Evolutionary conservation across 202 grass and related monocot species (phyloP).

Genomic region (Carex arenaria): DNA sequence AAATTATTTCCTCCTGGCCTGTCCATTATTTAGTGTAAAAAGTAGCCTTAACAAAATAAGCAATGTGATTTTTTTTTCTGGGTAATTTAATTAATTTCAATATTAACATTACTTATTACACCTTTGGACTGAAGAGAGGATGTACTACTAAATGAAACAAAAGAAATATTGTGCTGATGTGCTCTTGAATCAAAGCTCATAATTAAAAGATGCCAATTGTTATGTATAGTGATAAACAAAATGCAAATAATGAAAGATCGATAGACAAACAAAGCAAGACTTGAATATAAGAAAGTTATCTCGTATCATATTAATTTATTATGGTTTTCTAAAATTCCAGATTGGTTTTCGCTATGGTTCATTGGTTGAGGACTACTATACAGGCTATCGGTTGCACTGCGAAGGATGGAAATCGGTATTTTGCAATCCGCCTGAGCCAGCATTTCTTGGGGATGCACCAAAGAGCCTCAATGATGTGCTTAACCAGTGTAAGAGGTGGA

Average conservation of each 20-base stretch:
- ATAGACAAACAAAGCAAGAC: neutral
- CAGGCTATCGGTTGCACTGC: conserved; percentile 20
- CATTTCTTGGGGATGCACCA: conserved; percentile 25
- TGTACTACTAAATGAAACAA: neutral
- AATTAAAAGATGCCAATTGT: neutral
- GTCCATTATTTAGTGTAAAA: neutral
- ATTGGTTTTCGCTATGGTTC: conserved; percentile 32
- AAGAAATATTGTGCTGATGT: neutral
- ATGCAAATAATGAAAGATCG: neutral
- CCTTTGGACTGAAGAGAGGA: neutral
- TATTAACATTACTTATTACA: too few relatives aligned
- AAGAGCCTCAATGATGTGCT: conserved; percentile 21
- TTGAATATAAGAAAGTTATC: neutral
- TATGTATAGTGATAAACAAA: neutral
- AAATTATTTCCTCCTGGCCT: neutral
- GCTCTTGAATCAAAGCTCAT: neutral
- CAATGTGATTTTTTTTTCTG: neutral
- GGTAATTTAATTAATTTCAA: too few relatives aligned
- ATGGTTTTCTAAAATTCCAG: neutral
- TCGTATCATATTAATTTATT: neutral
- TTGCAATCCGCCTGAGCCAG: neutral
- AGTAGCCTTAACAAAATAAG: neutral
- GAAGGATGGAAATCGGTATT: conserved; percentile 29
- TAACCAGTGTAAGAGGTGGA: conserved; percentile 19
- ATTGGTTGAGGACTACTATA: conserved; percentile 30